Percentiles rank a stretch among this genome's conserved stretches.
These are phyloP conservation scores for Xylaria telfairii DNA, from an alignment of 495 filamentous ascomycete species.

Conservation along the genomic window DNA sequence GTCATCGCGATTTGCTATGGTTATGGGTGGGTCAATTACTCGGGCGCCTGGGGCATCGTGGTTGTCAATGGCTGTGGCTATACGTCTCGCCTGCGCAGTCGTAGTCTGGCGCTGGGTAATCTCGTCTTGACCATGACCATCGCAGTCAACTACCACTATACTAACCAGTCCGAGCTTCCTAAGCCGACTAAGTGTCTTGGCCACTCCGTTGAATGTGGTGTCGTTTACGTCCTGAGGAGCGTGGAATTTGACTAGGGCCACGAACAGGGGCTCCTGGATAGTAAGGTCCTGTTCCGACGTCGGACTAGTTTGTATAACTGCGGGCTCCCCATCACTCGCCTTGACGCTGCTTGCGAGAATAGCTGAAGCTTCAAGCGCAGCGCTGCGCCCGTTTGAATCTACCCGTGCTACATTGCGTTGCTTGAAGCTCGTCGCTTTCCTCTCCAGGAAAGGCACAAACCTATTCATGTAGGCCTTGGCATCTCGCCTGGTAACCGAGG, in stretches of 20 bases:
- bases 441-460: slow-evolving; percentile 63
- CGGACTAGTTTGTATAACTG: slow-evolving; percentile 44
- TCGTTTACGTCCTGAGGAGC: slow-evolving; percentile 73
- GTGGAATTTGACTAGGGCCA: slow-evolving; percentile 86
- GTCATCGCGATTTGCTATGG: slow-evolving; percentile 30
- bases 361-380: slow-evolving; percentile 12
- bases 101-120: slow-evolving; percentile 39
- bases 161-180: slow-evolving; percentile 78
- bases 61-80: slow-evolving; percentile 73
- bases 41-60: slow-evolving; percentile 70
- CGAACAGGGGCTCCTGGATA: slow-evolving; percentile 65
- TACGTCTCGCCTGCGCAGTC: slow-evolving; percentile 71
- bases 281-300: slow-evolving; percentile 55
- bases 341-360: slow-evolving; percentile 12
- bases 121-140: slow-evolving; percentile 41
- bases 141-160: slow-evolving; percentile 80
- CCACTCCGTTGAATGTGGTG: slow-evolving; percentile 72
- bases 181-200: slow-evolving; percentile 82
- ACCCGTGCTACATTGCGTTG: slow-evolving; percentile 43
- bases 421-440: slow-evolving; percentile 43
- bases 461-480: slow-evolving; percentile 86
- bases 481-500: slow-evolving; percentile 87
- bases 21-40: slow-evolving; percentile 69
- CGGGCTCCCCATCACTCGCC: slow-evolving; percentile 26
- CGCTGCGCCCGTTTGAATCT: slow-evolving; percentile 17